Evolutionary conservation across 2,329 filamentous ascomycete genomes (phyloP).

Genomic region (Colletotrichum sp.): DNA sequence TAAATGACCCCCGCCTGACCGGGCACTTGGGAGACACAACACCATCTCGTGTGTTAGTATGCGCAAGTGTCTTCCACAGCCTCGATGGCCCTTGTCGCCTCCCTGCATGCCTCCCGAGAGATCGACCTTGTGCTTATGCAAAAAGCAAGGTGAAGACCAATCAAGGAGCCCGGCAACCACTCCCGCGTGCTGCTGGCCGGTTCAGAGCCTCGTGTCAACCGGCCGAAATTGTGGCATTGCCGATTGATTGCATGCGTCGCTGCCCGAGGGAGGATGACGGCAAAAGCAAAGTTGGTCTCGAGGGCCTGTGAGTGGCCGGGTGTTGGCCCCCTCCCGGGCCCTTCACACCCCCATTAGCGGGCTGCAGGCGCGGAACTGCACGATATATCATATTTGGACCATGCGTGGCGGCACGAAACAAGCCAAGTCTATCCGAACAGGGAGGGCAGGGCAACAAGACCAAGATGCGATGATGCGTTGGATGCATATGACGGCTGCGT

Average conservation of each 20-base stretch:
- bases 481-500: not conserved
- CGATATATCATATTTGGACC: slow-evolving; percentile 6
- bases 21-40: slow-evolving; percentile 17
- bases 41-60: slow-evolving; percentile 17
- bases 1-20: slow-evolving; percentile 13
- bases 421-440: not conserved
- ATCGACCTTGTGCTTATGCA: slow-evolving; percentile 13
- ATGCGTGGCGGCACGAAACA: slow-evolving; percentile 6
- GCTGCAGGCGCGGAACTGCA: slow-evolving; percentile 6
- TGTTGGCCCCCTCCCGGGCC: not conserved
- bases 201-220: slow-evolving; percentile 19
- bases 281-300: slow-evolving; percentile 12
- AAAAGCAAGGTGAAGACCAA: slow-evolving; percentile 17
- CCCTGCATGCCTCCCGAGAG: slow-evolving; percentile 20
- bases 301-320: slow-evolving; percentile 7
- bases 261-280: slow-evolving; percentile 18
- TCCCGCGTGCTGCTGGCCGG: slow-evolving; percentile 1
- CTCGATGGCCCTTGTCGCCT: slow-evolving; percentile 3
- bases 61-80: slow-evolving; percentile 16
- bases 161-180: not conserved
- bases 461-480: not conserved
- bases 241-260: slow-evolving; percentile 20
- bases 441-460: not conserved
- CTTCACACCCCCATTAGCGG: not conserved
- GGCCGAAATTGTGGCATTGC: slow-evolving; percentile 19